Evolutionary conservation across 2,329 filamentous ascomycete genomes (phyloP).

Genomic region (Amauroascus niger): DNA sequence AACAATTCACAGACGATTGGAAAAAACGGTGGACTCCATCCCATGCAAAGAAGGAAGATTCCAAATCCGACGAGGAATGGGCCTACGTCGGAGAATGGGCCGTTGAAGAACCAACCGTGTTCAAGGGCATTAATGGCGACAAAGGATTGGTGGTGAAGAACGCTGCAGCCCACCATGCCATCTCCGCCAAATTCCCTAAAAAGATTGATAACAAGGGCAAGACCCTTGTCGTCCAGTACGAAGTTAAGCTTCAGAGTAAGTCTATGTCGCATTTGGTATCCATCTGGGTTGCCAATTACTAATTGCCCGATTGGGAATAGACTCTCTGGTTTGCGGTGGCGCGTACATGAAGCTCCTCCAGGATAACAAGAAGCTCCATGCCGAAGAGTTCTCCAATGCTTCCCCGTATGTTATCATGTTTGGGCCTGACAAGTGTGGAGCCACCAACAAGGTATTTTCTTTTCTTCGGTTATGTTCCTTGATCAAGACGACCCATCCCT

Average conservation of each 20-base stretch:
- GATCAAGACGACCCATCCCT: background rate
- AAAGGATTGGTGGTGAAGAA: constrained; percentile 98
- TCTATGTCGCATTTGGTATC: constrained; percentile 18
- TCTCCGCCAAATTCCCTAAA: constrained; percentile 96
- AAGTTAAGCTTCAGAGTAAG: constrained; percentile 97
- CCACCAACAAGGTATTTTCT: constrained; percentile 84
- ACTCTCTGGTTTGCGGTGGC: constrained; percentile 93
- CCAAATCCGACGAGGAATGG: constrained; percentile 78
- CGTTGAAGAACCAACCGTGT: constrained; percentile 83
- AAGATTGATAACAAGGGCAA: constrained; percentile 96
- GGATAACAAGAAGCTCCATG: constrained; percentile 92
- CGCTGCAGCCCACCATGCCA: constrained; percentile 93
- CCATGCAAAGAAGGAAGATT: constrained; percentile 91
- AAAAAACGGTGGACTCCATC: constrained; percentile 87
- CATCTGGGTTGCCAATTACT: background rate
- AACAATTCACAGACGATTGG: constrained; percentile 98
- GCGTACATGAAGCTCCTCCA: constrained; percentile 98
- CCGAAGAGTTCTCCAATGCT: constrained; percentile 94
- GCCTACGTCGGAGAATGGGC: constrained; percentile 94
- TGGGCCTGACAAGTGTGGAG: constrained; percentile 96
- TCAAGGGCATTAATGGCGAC: constrained; percentile 88
- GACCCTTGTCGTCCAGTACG: constrained; percentile 94
- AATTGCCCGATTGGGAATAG: constrained; percentile 37
- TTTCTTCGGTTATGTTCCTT: constrained; percentile 4
- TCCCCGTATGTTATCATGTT: constrained; percentile 99